Percentiles rank a stretch among this genome's conserved stretches.
Evolutionary conservation across 495 filamentous ascomycete species (phyloP).

Genomic region (Hyphodiscus hymeniophilus): DNA sequence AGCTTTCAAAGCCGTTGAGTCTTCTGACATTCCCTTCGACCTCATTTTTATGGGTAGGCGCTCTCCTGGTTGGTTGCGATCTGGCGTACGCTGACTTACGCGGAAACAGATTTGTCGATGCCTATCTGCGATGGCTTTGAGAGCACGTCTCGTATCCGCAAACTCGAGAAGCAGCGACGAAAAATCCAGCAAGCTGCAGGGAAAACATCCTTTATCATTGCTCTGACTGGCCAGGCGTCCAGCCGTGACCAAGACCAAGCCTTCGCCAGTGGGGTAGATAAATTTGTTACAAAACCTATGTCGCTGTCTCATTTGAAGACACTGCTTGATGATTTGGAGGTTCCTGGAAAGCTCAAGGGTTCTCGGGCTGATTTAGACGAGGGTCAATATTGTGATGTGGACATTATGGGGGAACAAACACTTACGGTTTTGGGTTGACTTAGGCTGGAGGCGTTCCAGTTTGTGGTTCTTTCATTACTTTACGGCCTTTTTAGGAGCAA

Average conservation of each 20-base stretch:
- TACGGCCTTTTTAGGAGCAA: no score
- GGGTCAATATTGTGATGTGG: no score
- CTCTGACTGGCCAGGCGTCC: slow-evolving; percentile 58
- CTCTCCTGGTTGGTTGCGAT: neutral
- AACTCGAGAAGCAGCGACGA: slow-evolving; percentile 30
- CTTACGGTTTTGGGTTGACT: no score
- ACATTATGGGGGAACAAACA: no score
- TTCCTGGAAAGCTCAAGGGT: neutral
- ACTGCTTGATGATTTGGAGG: neutral
- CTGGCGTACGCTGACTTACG: neutral
- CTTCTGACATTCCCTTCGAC: neutral
- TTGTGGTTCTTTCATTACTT: no score
- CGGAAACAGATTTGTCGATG: slow-evolving; percentile 53
- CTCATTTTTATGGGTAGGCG: neutral
- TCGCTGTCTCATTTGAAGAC: slow-evolving; percentile 16
- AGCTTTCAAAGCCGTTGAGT: slow-evolving; percentile 13
- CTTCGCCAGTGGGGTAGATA: slow-evolving; percentile 49
- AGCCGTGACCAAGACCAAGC: slow-evolving; percentile 52
- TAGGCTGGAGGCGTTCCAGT: no score
- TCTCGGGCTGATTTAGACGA: neutral
- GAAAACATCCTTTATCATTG: slow-evolving; percentile 45
- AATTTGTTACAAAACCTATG: slow-evolving; percentile 63
- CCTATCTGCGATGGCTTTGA: slow-evolving; percentile 53
- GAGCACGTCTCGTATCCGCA: slow-evolving; percentile 43
- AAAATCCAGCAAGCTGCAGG: slow-evolving; percentile 7